Base-by-base conservation (phyloP, 257 asterid species). In the Plectranthus barbatus region DNA sequence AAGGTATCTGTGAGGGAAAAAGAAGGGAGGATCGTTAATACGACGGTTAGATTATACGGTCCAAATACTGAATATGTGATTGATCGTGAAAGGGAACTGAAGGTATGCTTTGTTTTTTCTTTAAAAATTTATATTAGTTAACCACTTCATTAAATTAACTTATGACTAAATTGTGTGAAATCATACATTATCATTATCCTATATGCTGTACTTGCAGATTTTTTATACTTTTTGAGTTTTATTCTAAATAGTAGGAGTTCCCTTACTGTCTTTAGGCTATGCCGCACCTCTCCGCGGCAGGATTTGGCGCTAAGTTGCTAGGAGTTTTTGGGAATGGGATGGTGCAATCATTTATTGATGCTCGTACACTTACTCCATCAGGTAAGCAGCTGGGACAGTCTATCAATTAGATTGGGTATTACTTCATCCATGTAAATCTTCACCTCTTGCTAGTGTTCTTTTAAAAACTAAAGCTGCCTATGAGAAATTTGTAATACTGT, bases 241-340 rank as follows among this genome's bases (percentile, higher is more conserved):
- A 41, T 26, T 45, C 21, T 36, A 24, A 36, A 69, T 37, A 53
- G 8, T 14, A 20, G 17, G 18, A 55, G 56, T 47, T 50, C 39
- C 57, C 66, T 17, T 61, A 65, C 64, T 72, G 69, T 72, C 67
- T 72, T 68, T 72, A 88, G 98, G 95, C 98, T 52, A 86, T 92
- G 70, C 95, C 91, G 50, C 64, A 83, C 80, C 97, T 92, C 76
- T 92, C 97, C 51, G 97, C 84, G 29, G 95, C 97, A 66, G 98
- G 98, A 69, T 92, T 92, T 77, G 98, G 98, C 70, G 98, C 98
- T 65, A 86, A 84, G 89, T 76, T 92, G 84, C 91, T 92, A 62
- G 98, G 95, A 36, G 87, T 92, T 60, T 92, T 92, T 72, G 93
- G 93, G 51, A 92, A 92, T 76, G 98, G 98, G 66, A 92, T 92